phyloP scores from a whole-genome alignment of 306 rosid genomes.

The Ammopiptanthus mongolicus region DNA sequence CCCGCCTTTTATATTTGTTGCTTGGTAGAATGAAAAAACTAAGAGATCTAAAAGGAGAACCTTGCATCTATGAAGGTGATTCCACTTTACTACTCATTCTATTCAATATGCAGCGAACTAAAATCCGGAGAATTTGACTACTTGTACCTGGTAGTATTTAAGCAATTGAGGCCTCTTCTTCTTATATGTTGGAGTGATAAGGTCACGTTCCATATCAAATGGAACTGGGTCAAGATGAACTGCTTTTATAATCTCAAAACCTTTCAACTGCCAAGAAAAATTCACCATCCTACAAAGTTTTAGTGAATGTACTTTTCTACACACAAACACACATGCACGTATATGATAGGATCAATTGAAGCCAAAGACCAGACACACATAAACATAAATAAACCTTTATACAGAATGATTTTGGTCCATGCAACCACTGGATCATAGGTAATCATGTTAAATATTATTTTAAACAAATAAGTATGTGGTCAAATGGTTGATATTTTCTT shows the following conservation, averaged over 20 bases:
- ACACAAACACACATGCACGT: neutral
- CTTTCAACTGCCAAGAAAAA: conserved; percentile 72
- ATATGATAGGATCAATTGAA: neutral
- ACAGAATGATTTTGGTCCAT: neutral
- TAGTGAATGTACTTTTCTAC: conserved; percentile 1
- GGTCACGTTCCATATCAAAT: conserved; percentile 94
- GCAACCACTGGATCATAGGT: neutral
- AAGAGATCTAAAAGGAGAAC: neutral
- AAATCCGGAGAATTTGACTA: conserved; percentile 1
- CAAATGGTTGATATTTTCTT: neutral
- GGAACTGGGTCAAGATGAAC: conserved; percentile 83
- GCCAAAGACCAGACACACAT: neutral
- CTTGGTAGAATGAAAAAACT: neutral
- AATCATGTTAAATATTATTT: neutral
- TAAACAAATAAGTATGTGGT: neutral
- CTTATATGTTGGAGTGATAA: conserved; percentile 89
- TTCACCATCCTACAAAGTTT: conserved; percentile 23
- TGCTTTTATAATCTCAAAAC: conserved; percentile 72
- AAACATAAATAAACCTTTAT: neutral
- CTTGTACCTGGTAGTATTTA: conserved; percentile 75
- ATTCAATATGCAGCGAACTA: conserved; percentile 7
- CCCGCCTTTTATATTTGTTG: too few species aligned
- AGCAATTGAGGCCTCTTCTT: conserved; percentile 91
- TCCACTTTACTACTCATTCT: neutral
- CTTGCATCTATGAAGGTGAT: neutral